phyloP scores from a whole-genome alignment of 179 eudicot species.

The Kewa caespitosa region DNA sequence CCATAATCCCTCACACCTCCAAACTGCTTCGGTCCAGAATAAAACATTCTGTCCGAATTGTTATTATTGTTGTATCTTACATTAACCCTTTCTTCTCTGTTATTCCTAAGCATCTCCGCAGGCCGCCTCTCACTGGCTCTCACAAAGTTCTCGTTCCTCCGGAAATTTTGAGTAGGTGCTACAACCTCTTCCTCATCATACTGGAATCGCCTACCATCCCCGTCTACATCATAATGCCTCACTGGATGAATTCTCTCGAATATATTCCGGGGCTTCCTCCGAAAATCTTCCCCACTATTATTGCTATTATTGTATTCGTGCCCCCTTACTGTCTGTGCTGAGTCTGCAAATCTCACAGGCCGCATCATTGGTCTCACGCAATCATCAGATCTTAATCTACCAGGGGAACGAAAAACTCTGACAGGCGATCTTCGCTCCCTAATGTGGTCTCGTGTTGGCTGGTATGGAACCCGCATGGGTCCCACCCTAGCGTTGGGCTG shows the following conservation, averaged over 20 bases:
- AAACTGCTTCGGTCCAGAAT: conserved; percentile 28
- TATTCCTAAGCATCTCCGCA: conserved; percentile 28
- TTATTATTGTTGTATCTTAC: conserved; percentile 25
- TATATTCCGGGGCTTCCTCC: conserved; percentile 42
- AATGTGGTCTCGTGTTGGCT: conserved; percentile 29
- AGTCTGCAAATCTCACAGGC: conserved; percentile 44
- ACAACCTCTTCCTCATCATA: conserved; percentile 40
- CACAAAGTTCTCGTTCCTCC: conserved; percentile 21
- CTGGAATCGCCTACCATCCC: conserved; percentile 40
- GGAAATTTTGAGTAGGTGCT: conserved; percentile 25
- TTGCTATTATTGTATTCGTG: conserved; percentile 25
- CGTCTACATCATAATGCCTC: conserved; percentile 38
- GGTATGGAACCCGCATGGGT: conserved; percentile 43
- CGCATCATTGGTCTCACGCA: conserved; percentile 38
- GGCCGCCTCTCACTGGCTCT: conserved; percentile 37
- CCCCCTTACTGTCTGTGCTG: conserved; percentile 39
- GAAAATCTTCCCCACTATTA: conserved; percentile 29
- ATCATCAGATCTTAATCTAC: conserved; percentile 42
- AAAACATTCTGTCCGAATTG: conserved; percentile 28
- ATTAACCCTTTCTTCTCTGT: conserved; percentile 36
- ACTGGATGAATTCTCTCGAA: conserved; percentile 42
- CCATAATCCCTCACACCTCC: conserved; percentile 34
- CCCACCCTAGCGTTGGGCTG: conserved; percentile 50
- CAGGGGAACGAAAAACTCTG: conserved; percentile 40
- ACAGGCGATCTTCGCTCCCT: conserved; percentile 54